A percentile compares a stretch with the other conserved stretches of the same genome.
Evolutionary conservation across 306 rosid species (phyloP).

Genomic region (Quercus wislizeni): DNA sequence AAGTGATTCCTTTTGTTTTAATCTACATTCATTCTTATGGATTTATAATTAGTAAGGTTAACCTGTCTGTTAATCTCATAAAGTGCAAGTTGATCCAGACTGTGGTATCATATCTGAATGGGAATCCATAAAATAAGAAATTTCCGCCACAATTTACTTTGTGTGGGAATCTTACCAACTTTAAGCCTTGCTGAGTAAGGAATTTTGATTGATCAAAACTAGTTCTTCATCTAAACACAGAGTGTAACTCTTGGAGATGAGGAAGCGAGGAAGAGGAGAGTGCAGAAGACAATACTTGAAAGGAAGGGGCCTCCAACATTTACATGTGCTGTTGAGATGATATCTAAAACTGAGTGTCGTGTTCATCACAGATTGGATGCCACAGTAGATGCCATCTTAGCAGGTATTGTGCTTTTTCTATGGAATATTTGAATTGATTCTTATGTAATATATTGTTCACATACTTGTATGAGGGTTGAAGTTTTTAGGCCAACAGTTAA

Average conservation of each 20-base stretch:
- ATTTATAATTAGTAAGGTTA: background rate
- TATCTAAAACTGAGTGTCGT: constrained; percentile 87
- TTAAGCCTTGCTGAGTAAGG: constrained; percentile 12
- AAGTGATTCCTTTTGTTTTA: constrained; percentile 15
- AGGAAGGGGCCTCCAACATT: constrained; percentile 93
- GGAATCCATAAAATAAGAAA: background rate
- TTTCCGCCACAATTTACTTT: background rate
- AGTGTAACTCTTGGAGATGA: constrained; percentile 99
- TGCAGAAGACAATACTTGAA: constrained; percentile 98
- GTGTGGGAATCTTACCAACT: background rate
- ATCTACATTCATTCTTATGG: constrained; percentile 15
- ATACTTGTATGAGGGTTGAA: constrained; percentile 9
- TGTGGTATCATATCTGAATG: background rate
- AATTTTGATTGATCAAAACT: constrained; percentile 14
- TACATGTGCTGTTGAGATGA: constrained; percentile 96
- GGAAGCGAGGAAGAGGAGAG: constrained; percentile 95
- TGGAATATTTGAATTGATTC: constrained; percentile 9
- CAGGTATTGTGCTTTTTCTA: constrained; percentile 50
- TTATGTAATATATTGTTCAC: constrained; percentile 4
- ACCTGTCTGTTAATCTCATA: background rate
- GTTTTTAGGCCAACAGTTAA: constrained; percentile 6
- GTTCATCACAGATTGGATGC: constrained; percentile 97
- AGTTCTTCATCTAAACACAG: constrained; percentile 45
- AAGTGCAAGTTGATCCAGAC: background rate
- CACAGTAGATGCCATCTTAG: constrained; percentile 91